Conservation (phyloP, 169 alveolate species). For the Plasmodium gaboni region DNA sequence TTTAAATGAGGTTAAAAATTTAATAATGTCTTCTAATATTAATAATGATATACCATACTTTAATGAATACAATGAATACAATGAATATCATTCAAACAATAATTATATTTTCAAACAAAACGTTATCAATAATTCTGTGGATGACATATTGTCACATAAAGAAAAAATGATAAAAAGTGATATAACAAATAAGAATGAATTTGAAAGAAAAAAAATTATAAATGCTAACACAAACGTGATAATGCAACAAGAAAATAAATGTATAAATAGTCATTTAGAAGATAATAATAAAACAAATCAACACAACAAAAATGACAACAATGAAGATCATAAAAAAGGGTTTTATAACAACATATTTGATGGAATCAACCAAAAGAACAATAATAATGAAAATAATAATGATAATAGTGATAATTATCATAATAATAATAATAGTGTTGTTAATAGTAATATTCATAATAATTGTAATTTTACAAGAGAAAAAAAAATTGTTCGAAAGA, state of each 20-base stretch:
- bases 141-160: background rate
- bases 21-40: conserved; percentile 1
- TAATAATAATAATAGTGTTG: background rate
- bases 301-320: too few species aligned
- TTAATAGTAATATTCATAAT: background rate
- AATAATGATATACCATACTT: background rate
- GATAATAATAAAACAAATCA: too few species aligned
- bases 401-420: background rate
- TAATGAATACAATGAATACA: background rate
- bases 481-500: background rate
- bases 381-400: background rate
- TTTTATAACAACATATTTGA: too few species aligned
- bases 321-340: too few species aligned
- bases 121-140: background rate
- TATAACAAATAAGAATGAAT: background rate
- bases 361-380: too few species aligned
- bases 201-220: background rate
- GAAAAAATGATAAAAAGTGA: background rate
- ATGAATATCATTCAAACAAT: conserved; percentile 14
- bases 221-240: background rate
- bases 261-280: too few species aligned
- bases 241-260: too few species aligned
- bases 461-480: background rate
- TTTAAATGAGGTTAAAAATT: conserved; percentile 11
- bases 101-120: background rate